Evolutionary conservation across 2,329 filamentous ascomycete species (phyloP).

Genomic region (Botryotinia narcissicola): DNA sequence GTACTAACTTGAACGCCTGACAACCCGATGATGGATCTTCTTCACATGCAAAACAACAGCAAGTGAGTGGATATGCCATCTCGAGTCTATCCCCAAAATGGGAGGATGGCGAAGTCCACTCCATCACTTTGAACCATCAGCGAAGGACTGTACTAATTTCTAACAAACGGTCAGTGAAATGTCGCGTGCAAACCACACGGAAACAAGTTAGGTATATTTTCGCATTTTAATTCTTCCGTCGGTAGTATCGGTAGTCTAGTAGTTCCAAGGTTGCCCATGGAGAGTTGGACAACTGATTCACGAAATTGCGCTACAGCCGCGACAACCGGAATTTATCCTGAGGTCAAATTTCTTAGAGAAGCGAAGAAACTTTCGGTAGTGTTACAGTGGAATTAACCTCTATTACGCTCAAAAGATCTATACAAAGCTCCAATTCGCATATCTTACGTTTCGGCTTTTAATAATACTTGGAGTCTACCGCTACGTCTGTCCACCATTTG

Average conservation of each 20-base stretch:
- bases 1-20: neutral
- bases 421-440: neutral
- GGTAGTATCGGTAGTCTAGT: neutral
- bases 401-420: neutral
- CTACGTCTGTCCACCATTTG: neutral
- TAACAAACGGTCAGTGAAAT: conserved; percentile 6
- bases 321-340: neutral
- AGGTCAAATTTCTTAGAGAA: neutral
- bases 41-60: conserved; percentile 6
- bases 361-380: neutral
- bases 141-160: neutral
- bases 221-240: conserved; percentile 10
- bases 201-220: neutral
- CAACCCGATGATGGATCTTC: conserved; percentile 10
- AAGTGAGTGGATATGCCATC: neutral
- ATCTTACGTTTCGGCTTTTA: neutral
- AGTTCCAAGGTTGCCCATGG: neutral
- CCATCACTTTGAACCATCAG: neutral
- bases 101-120: neutral
- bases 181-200: conserved; percentile 6
- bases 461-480: neutral
- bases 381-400: neutral
- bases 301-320: conserved; percentile 9
- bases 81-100: neutral
- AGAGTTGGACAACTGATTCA: neutral